phyloP scores from a whole-genome alignment of 208 protist genomes.

The Porcisia deanei region DNA sequence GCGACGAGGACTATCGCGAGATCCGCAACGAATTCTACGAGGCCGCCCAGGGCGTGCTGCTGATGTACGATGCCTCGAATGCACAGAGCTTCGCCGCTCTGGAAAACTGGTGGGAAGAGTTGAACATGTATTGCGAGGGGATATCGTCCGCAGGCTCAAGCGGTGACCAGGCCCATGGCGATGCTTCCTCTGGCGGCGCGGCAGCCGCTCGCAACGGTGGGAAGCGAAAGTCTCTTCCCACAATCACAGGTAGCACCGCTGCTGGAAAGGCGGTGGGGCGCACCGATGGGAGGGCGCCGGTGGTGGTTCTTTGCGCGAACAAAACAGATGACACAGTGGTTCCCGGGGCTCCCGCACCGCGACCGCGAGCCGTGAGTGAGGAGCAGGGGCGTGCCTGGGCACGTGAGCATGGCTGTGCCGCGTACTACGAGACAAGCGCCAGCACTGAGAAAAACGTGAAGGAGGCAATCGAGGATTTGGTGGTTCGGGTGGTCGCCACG shows the following conservation, averaged over 20 bases:
- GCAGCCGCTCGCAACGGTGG: background rate
- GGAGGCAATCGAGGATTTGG: constrained; percentile 60
- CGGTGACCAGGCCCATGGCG: background rate
- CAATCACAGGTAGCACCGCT: constrained; percentile 40
- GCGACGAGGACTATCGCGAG: constrained; percentile 89
- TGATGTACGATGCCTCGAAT: constrained; percentile 80
- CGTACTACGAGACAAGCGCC: constrained; percentile 80
- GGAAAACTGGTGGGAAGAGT: constrained; percentile 71
- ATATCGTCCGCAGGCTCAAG: constrained; percentile 6
- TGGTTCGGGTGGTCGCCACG: constrained; percentile 54
- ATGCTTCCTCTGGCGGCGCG: background rate
- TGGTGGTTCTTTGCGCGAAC: constrained; percentile 68
- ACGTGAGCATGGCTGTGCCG: constrained; percentile 43
- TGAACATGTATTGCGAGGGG: constrained; percentile 41
- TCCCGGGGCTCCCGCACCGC: constrained; percentile 11
- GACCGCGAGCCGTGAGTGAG: constrained; percentile 50
- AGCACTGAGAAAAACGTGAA: constrained; percentile 51
- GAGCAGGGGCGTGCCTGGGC: constrained; percentile 68
- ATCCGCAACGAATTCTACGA: constrained; percentile 97
- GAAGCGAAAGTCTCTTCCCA: constrained; percentile 19
- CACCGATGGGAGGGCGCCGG: constrained; percentile 25
- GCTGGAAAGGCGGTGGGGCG: constrained; percentile 49
- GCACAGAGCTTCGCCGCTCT: constrained; percentile 62
- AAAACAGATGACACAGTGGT: constrained; percentile 57
- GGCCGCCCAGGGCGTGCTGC: constrained; percentile 89